A percentile compares a stretch with the other conserved stretches of the same genome.
phyloP scores from a whole-genome alignment of 1,284 basidiomycete genomes.

The Puccinia coronata region DNA sequence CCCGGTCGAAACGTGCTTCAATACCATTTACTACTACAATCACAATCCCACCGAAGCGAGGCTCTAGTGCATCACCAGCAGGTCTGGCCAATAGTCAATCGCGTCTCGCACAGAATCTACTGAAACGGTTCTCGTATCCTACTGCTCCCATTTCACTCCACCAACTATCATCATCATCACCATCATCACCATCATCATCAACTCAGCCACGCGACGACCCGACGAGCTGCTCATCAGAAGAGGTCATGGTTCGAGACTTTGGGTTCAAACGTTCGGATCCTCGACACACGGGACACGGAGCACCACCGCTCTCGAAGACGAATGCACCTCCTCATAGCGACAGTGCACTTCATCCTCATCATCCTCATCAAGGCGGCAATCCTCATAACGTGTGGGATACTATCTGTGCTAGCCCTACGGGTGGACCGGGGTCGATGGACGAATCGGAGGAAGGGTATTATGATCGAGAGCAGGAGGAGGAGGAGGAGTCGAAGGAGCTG shows the following conservation, averaged over 20 bases:
- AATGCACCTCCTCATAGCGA: background rate
- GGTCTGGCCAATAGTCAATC: slow-evolving; percentile 8
- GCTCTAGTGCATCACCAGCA: slow-evolving; percentile 9
- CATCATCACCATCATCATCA: too few species aligned
- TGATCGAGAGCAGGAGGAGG: slow-evolving; percentile 19
- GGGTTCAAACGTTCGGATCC: slow-evolving; percentile 27
- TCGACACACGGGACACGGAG: background rate
- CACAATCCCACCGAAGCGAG: slow-evolving; percentile 1
- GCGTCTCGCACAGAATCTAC: slow-evolving; percentile 1
- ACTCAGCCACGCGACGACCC: too few species aligned
- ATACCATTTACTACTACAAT: background rate
- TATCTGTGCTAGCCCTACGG: slow-evolving; percentile 28
- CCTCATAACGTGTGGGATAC: too few species aligned
- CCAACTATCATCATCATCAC: background rate
- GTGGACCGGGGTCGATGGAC: background rate
- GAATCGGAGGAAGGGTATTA: slow-evolving; percentile 23
- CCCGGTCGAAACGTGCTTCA: slow-evolving; percentile 5
- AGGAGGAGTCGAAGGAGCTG: slow-evolving; percentile 20
- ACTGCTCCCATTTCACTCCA: background rate
- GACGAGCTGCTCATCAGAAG: too few species aligned
- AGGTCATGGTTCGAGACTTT: slow-evolving; percentile 36
- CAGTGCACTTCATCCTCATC: background rate
- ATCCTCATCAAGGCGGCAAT: background rate
- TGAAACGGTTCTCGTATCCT: background rate
- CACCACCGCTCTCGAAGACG: background rate